Evolutionary conservation across 129 eudicot species (phyloP), one percentile per base, ranked within the genome.

Genomic region (Flaveria bidentis): DNA sequence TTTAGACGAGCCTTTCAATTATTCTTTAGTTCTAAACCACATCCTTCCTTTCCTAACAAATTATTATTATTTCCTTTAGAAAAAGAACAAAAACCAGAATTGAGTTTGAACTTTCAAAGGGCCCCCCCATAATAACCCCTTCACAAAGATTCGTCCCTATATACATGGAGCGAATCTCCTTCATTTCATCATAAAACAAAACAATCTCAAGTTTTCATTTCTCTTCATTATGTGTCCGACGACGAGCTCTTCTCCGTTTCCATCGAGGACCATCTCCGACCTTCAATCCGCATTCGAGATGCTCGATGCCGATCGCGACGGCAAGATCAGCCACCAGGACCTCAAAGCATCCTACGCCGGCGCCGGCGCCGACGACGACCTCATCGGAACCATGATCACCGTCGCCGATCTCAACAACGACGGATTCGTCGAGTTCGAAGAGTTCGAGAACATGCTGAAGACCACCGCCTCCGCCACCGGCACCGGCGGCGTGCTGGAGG

Each of bases 281-380:
- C 81, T 90, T 0, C 89, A 85, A 0, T 83, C 91, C 1, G 98
- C 98, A 17, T 93, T 93, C 71, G 85, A 90, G 65, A 82, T 88
- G 9, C 87, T 93, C 5, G 98, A 93, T 85, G 85, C 42, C 16
- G 98, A 93, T 80, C 87, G 69, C 47, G 98, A 93, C 77, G 98
- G 98, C 0, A 86, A 76, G 13, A 92, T 92, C 74, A 87, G 96
- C 93, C 69, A 79, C 18, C 86, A 86, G 25, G 97, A 93, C 53
- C 92, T 93, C 67, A 84, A 81, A 23, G 14, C 89, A 4, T 79
- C 85, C 14, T 93, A 88, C 80, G 42, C 62, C 6, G 79, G 55
- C 80, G 42, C 62, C 6, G 79, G 55, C 22, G 83, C 79, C 17
- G 74, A 82, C 5, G 96, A 92, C 14, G 93, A 86, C 16, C 80